Evolutionary conservation across 768 basidiomycete species (phyloP).

Genomic region (Xerocomus brunneocitrinus): DNA sequence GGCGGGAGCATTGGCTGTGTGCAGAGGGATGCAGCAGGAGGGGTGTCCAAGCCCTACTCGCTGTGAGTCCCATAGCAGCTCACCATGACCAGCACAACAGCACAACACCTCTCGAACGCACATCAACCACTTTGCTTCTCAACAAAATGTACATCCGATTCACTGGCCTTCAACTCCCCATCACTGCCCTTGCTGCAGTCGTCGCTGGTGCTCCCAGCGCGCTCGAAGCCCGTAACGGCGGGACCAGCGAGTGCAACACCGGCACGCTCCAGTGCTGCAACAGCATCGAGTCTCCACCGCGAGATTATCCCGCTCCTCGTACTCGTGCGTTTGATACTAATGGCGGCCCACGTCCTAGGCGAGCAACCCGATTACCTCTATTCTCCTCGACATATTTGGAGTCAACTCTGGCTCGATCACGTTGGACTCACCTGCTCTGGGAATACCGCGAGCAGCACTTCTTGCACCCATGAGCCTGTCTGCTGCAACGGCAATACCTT

Average conservation of each 20-base stretch:
- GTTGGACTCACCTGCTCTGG: constrained; percentile 5
- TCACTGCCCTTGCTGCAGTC: constrained; percentile 8
- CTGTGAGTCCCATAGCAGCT: neutral
- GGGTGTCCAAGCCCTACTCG: too few relatives aligned
- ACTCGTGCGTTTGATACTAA: neutral
- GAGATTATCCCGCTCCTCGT: neutral
- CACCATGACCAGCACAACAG: neutral
- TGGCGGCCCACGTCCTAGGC: neutral
- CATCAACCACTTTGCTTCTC: neutral
- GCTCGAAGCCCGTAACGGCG: neutral
- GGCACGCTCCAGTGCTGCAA: constrained; percentile 12
- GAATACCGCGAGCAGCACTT: neutral
- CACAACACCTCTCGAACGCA: neutral
- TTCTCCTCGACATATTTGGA: constrained; percentile 1
- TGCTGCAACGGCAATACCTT: constrained; percentile 13
- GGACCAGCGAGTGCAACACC: constrained; percentile 6
- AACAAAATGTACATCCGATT: constrained; percentile 9
- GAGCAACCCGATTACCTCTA: neutral
- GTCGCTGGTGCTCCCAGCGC: constrained; percentile 7
- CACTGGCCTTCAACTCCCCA: neutral
- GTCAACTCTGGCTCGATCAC: neutral
- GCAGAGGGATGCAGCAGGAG: too few relatives aligned
- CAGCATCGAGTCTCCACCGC: neutral
- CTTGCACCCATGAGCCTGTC: constrained; percentile 13
- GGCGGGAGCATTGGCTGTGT: too few relatives aligned